Percentiles rank a stretch among this genome's conserved stretches.
Evolutionary conservation across 129 eudicot species (phyloP).

Genomic region (Silybum marianum): DNA sequence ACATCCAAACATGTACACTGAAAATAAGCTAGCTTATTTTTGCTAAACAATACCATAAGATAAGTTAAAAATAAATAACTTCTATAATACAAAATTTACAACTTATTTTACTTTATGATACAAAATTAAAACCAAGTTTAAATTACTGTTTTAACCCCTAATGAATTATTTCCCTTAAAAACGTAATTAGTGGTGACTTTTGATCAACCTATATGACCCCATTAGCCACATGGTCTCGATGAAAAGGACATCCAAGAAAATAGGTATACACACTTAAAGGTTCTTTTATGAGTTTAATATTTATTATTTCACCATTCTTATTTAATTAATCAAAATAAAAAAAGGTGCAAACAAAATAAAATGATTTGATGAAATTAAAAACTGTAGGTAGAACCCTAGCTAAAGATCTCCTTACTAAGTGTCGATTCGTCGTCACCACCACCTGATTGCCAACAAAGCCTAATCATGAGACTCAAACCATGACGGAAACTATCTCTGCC

Average conservation of each 20-base stretch:
- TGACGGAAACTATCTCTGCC: not conserved
- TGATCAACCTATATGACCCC: conserved; percentile 4
- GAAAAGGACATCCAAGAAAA: conserved; percentile 1
- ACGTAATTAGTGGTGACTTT: not conserved
- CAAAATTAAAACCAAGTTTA: not conserved
- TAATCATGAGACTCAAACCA: not conserved
- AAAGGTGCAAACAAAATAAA: not conserved
- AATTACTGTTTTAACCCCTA: not conserved
- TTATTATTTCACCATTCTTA: not conserved
- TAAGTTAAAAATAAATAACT: no score
- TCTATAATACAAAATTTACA: no score
- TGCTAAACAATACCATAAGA: no score
- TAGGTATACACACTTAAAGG: not conserved
- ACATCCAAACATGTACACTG: no score
- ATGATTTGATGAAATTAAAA: not conserved
- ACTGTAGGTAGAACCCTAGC: not conserved
- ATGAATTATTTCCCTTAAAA: not conserved
- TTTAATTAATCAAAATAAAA: not conserved
- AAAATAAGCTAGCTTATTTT: no score
- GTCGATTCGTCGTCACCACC: not conserved
- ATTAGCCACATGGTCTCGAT: not conserved
- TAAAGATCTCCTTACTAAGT: not conserved
- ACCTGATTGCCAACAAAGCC: not conserved
- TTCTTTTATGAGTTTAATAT: not conserved
- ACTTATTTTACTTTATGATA: not conserved